phyloP scores from a whole-genome alignment of 768 basidiomycete genomes.

The Auricularia sp. region DNA sequence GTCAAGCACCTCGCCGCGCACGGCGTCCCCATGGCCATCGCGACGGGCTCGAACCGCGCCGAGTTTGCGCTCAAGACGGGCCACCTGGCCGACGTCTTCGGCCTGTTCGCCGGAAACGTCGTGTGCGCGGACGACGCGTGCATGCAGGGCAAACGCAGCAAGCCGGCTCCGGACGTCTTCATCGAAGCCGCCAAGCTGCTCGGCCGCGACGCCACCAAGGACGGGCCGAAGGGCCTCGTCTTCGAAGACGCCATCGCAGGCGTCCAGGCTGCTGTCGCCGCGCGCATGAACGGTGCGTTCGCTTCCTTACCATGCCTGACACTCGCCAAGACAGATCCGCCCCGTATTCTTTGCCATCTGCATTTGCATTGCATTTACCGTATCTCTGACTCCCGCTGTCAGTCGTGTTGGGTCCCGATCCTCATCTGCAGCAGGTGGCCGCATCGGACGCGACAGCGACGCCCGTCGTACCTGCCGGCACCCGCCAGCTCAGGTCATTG shows the following conservation, averaged over 20 bases:
- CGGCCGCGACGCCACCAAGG: constrained; percentile 46
- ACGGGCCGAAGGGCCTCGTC: constrained; percentile 57
- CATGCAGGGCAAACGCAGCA: constrained; percentile 44
- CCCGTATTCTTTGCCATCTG: neutral
- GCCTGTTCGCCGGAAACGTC: constrained; percentile 50
- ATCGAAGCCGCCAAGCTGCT: constrained; percentile 58
- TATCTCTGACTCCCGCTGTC: constrained; percentile 2
- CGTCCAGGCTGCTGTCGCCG: constrained; percentile 69
- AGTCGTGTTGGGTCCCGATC: constrained; percentile 85
- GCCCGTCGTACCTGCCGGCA: constrained; percentile 44
- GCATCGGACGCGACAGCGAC: constrained; percentile 35
- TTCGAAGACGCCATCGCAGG: constrained; percentile 78
- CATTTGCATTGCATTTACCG: neutral
- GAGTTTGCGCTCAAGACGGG: constrained; percentile 61
- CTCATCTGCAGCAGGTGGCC: constrained; percentile 33
- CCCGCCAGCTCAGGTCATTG: constrained; percentile 45
- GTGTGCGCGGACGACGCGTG: constrained; percentile 61
- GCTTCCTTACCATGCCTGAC: too few species aligned
- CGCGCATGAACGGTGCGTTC: constrained; percentile 71
- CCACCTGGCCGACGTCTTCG: constrained; percentile 50
- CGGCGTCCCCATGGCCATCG: constrained; percentile 68
- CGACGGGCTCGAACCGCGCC: constrained; percentile 61
- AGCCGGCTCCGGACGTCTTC: constrained; percentile 78
- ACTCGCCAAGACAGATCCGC: neutral
- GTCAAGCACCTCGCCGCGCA: constrained; percentile 61